These are phyloP conservation scores for Stephania cephalantha DNA, from an alignment of 164 flowering plant genomes.

Conservation along the genomic window DNA sequence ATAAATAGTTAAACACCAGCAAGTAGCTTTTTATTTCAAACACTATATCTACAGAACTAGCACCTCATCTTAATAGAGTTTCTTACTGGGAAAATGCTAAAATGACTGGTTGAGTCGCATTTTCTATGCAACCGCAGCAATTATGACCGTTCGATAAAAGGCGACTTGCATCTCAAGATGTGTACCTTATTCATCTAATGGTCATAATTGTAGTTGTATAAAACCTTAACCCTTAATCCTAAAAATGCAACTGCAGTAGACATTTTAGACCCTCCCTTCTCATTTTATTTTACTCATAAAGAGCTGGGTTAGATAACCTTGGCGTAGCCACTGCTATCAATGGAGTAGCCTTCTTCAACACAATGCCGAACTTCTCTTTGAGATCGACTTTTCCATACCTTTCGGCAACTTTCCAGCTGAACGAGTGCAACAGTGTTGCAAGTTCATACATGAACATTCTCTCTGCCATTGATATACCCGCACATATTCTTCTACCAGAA, in stretches of 20 bases:
- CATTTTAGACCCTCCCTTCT: too few relatives aligned
- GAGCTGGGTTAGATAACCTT: constrained; percentile 31
- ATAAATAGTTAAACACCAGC: too few relatives aligned
- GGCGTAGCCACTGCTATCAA: constrained; percentile 41
- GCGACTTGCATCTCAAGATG: too few relatives aligned
- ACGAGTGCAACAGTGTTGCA: constrained; percentile 51
- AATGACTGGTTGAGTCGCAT: too few relatives aligned
- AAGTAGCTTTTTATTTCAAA: too few relatives aligned
- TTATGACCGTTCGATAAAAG: too few relatives aligned
- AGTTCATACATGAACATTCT: constrained; percentile 39
- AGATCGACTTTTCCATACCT: constrained; percentile 33
- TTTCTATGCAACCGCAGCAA: too few relatives aligned
- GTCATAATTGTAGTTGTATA: too few relatives aligned
- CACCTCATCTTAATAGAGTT: too few relatives aligned
- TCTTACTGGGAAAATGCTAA: too few relatives aligned
- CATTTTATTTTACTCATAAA: constrained; percentile 9
- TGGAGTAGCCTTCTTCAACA: constrained; percentile 40
- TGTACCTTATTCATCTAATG: too few relatives aligned
- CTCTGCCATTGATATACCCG: constrained; percentile 54
- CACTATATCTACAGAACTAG: too few relatives aligned
- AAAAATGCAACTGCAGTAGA: background rate
- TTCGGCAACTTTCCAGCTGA: constrained; percentile 37
- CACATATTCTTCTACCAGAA: constrained; percentile 61
- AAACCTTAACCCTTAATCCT: background rate
- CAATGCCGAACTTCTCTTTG: constrained; percentile 53